Conservation (phyloP, 2,329 filamentous ascomycete species). For the Madurella mycetomatis region DNA sequence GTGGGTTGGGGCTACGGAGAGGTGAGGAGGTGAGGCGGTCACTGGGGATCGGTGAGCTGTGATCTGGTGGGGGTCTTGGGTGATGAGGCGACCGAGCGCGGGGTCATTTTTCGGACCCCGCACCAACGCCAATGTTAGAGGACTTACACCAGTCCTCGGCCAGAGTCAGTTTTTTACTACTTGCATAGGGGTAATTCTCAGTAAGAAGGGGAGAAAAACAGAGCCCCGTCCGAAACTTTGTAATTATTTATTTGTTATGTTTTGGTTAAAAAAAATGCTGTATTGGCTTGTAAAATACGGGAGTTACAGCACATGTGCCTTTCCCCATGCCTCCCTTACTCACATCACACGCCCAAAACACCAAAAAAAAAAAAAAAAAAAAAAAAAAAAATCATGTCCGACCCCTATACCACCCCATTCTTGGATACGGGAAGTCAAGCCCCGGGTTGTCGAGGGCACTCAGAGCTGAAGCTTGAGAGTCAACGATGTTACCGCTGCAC, state of each 20-base stretch:
- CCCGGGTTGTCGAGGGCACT: neutral
- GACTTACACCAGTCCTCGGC: too few relatives aligned
- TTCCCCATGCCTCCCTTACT: neutral
- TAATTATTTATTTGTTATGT: too few relatives aligned
- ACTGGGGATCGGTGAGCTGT: neutral
- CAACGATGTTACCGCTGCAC: neutral
- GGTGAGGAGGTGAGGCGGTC: neutral
- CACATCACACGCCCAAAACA: neutral
- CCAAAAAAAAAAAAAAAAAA: neutral
- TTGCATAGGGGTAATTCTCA: too few relatives aligned
- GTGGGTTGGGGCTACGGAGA: neutral
- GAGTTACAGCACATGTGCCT: too few relatives aligned
- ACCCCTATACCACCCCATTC: neutral
- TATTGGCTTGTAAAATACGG: too few relatives aligned
- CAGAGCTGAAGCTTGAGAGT: neutral
- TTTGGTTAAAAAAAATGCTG: too few relatives aligned
- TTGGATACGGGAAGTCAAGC: neutral
- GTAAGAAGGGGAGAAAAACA: too few relatives aligned
- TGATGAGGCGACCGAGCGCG: slow-evolving; percentile 7
- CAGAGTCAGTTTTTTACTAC: too few relatives aligned
- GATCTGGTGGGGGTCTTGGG: slow-evolving; percentile 11
- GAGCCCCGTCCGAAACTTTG: too few relatives aligned
- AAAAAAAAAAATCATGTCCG: neutral
- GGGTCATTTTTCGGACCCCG: slow-evolving; percentile 17
- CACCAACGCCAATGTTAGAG: slow-evolving; percentile 5